A percentile compares a stretch with the other conserved stretches of the same genome.
Conservation (phyloP, 345 rosid species). For the Dipteronia sinensis region DNA sequence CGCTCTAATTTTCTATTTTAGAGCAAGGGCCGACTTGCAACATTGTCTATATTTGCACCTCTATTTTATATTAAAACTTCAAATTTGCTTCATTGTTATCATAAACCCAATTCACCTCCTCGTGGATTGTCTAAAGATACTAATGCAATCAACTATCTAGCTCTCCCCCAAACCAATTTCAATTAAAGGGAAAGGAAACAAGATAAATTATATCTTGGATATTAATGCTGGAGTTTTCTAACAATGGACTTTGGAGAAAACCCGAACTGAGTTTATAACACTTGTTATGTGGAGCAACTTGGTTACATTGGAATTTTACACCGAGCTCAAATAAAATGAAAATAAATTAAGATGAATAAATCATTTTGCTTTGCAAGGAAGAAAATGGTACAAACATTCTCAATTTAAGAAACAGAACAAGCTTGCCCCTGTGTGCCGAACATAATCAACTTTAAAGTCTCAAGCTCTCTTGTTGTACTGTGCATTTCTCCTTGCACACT, state of each 20-base stretch:
- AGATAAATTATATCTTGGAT: background rate
- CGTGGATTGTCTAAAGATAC: background rate
- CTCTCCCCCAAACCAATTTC: background rate
- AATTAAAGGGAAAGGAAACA: background rate
- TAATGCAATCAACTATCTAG: background rate
- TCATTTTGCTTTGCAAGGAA: background rate
- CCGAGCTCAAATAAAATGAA: background rate
- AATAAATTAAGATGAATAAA: background rate
- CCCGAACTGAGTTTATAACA: no score
- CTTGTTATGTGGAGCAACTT: no score
- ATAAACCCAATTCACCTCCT: background rate
- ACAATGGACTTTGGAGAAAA: background rate
- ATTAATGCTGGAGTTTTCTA: background rate
- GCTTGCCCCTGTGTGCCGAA: background rate
- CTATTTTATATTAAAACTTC: background rate
- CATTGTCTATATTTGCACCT: no score
- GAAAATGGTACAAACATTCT: background rate
- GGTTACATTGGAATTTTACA: background rate
- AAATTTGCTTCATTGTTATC: background rate
- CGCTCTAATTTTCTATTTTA: background rate
- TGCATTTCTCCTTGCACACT: constrained; percentile 57
- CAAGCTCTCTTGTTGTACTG: constrained; percentile 33
- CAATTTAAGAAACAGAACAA: background rate
- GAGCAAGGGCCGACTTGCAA: no score
- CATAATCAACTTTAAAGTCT: constrained; percentile 5